Percentiles rank a stretch among this genome's conserved stretches.
phyloP scores from a whole-genome alignment of 257 asterid species.

The Avicennia marina region DNA sequence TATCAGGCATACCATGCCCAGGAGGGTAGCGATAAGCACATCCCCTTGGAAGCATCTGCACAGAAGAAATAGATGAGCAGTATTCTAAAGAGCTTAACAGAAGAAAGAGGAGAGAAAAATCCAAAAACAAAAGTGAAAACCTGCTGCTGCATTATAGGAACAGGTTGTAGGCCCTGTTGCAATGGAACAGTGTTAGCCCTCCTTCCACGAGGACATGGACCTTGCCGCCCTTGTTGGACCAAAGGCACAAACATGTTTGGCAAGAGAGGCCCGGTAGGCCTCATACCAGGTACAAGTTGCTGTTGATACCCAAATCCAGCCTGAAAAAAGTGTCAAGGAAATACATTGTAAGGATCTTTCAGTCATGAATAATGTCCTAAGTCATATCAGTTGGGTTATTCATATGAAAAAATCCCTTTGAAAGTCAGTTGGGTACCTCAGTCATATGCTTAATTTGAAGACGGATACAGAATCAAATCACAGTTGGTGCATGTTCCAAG shows the following conservation, averaged over 20 bases:
- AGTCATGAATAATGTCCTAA: too few species aligned
- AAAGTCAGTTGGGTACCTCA: too few species aligned
- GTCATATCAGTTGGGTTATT: too few species aligned
- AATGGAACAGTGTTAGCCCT: constrained; percentile 51
- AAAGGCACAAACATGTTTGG: constrained; percentile 83
- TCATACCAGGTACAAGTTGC: constrained; percentile 95
- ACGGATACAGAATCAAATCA: too few species aligned
- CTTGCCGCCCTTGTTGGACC: constrained; percentile 93
- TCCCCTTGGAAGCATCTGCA: constrained; percentile 84
- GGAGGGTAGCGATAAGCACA: constrained; percentile 78
- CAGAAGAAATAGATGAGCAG: not conserved
- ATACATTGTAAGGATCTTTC: not conserved
- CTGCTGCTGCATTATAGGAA: constrained; percentile 86
- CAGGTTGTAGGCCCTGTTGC: constrained; percentile 85
- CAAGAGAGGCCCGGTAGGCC: constrained; percentile 80
- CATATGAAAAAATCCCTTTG: too few species aligned
- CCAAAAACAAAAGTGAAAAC: constrained; percentile 17
- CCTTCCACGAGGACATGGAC: constrained; percentile 83
- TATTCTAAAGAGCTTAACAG: not conserved
- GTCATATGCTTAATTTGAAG: too few species aligned
- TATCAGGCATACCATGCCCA: constrained; percentile 75
- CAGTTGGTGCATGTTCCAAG: too few species aligned
- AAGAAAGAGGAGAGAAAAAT: not conserved
- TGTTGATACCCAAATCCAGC: constrained; percentile 98
- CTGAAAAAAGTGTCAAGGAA: constrained; percentile 28